A percentile compares a stretch with the other conserved stretches of the same genome.
Conservation (phyloP, 495 filamentous ascomycete species). For the Lasiosphaeriaceae sp. region DNA sequence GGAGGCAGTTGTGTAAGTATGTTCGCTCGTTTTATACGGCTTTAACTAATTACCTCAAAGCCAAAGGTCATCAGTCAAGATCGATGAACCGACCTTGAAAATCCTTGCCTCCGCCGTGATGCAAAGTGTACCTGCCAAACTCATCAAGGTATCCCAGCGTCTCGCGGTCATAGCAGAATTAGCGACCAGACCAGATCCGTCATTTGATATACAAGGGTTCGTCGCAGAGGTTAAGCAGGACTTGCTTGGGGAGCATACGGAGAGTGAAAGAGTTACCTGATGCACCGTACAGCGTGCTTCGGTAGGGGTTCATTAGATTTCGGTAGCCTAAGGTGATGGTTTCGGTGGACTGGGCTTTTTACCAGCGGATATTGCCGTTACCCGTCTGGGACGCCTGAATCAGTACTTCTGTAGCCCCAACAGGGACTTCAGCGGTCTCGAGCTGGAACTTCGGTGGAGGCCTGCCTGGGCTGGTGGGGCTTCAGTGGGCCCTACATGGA, state of each 20-base stretch:
- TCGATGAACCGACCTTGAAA: background rate
- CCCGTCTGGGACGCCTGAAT: background rate
- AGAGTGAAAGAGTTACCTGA: background rate
- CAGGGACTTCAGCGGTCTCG: background rate
- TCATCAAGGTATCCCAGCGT: constrained; percentile 3
- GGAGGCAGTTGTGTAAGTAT: constrained; percentile 6
- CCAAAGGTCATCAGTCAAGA: constrained; percentile 3
- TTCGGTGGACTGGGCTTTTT: background rate
- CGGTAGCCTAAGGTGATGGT: background rate
- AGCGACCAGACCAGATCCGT: constrained; percentile 1
- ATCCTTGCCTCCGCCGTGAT: constrained; percentile 1
- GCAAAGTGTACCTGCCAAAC: constrained; percentile 4
- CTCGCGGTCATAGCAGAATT: constrained; percentile 4
- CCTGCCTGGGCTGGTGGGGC: background rate
- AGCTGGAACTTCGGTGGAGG: background rate
- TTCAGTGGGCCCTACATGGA: background rate
- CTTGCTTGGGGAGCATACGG: background rate
- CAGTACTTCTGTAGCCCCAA: background rate
- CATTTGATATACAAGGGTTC: constrained; percentile 2
- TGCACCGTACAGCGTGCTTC: background rate
- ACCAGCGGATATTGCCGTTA: background rate
- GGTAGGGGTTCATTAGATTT: background rate
- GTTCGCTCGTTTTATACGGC: background rate
- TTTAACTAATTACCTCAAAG: constrained; percentile 11
- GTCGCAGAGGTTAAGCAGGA: background rate